Conservation (phyloP, 352 stramenopile species). For the Phytophthora capsici region DNA sequence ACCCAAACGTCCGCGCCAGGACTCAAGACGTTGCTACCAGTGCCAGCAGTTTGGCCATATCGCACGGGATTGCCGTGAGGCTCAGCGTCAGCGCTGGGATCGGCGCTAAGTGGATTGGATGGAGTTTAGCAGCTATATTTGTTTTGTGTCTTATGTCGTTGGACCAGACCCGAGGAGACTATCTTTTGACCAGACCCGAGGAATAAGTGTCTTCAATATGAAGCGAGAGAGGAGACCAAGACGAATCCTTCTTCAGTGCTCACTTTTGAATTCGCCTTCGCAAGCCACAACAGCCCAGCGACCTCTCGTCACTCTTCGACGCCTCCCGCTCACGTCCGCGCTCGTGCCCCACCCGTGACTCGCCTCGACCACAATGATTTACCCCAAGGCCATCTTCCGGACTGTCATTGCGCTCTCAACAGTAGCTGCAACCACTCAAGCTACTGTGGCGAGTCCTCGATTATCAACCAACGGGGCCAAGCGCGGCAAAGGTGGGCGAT, state of each 20-base stretch:
- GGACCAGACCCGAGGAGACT: conserved; percentile 16
- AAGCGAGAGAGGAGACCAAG: neutral
- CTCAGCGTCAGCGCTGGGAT: conserved; percentile 23
- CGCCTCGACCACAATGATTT: conserved; percentile 53
- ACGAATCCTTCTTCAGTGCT: conserved; percentile 1
- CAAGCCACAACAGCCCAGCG: conserved; percentile 32
- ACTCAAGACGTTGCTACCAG: conserved; percentile 19
- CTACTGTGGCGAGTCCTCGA: conserved; percentile 34
- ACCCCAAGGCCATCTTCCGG: conserved; percentile 62
- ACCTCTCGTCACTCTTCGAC: conserved; percentile 23
- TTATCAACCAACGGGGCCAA: conserved; percentile 20
- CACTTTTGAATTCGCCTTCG: conserved; percentile 34
- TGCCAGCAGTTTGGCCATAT: conserved; percentile 32
- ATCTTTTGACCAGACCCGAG: conserved; percentile 17
- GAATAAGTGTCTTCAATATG: conserved; percentile 33
- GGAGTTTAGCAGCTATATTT: conserved; percentile 21
- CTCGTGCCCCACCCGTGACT: conserved; percentile 29
- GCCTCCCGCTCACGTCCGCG: conserved; percentile 22
- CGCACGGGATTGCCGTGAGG: conserved; percentile 32
- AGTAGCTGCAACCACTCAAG: conserved; percentile 45
- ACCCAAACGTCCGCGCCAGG: conserved; percentile 24
- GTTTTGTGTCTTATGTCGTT: conserved; percentile 9
- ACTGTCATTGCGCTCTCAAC: conserved; percentile 64
- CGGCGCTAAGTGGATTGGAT: conserved; percentile 12
- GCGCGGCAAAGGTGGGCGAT: conserved; percentile 27